Conservation (phyloP, 2,329 filamentous ascomycete genomes). For the Talaromyces rugulosus region DNA sequence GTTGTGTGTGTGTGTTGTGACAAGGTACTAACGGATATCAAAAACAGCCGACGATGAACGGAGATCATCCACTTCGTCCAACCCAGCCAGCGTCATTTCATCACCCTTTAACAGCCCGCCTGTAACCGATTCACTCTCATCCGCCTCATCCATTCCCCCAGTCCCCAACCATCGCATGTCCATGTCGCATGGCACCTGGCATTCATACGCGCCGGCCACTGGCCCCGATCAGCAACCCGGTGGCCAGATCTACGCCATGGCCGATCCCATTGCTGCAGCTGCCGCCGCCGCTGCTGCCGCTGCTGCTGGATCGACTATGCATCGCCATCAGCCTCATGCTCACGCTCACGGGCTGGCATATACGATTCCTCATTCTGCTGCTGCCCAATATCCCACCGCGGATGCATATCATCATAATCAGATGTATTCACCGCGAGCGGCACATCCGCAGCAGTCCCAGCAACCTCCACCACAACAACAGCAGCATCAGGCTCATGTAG, state of each 20-base stretch:
- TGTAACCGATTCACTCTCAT: constrained; percentile 5
- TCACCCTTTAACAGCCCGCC: constrained; percentile 12
- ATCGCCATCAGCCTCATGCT: neutral
- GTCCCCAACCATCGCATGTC: constrained; percentile 10
- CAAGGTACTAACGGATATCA: neutral
- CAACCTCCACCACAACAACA: constrained; percentile 3
- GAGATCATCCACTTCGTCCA: constrained; percentile 15
- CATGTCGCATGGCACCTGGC: constrained; percentile 13
- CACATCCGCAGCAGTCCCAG: neutral
- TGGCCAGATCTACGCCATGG: constrained; percentile 2
- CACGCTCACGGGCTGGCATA: constrained; percentile 4
- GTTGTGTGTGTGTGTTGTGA: neutral
- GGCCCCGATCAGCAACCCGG: neutral
- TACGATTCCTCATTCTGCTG: neutral
- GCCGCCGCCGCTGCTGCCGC: neutral
- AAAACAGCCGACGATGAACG: constrained; percentile 10
- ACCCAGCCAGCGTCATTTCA: constrained; percentile 12
- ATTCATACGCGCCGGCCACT: constrained; percentile 6
- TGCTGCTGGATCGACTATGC: constrained; percentile 3
- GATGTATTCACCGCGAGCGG: constrained; percentile 1
- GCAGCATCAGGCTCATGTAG: constrained; percentile 5
- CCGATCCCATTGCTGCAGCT: neutral
- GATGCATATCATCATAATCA: constrained; percentile 3
- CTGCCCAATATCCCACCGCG: constrained; percentile 1
- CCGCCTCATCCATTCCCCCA: constrained; percentile 9